Evolutionary conservation across 768 basidiomycete genomes (phyloP), one percentile per base, ranked within the genome.

Genomic region (Mycena chlorophos): DNA sequence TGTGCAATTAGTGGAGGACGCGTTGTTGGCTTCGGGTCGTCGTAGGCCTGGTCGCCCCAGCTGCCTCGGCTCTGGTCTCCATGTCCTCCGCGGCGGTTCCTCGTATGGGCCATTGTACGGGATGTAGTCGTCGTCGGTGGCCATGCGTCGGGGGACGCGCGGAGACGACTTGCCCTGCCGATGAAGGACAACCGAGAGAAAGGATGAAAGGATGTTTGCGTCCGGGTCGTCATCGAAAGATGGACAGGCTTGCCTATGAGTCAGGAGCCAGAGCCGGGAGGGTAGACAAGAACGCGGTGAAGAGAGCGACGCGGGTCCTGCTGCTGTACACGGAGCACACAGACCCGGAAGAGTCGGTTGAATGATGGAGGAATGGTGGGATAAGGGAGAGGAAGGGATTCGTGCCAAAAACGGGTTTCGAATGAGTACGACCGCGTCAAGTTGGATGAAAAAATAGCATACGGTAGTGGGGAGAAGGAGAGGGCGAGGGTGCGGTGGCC

Each of bases 81-180:
- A 64, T 59, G 38, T 60, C 42, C 63, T 57, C 23, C 69, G 60
- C 56, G 74, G 62, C 6, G 63, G 63, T 51, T 65, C 65, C 60
- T 86, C 84, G 69, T 81, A 79, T 1, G 85, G 83, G 1, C 84
- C 83, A 58, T 81, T 82, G 74, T 87, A 85, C 0, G 85, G 84
- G 46, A 82, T 82, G 68, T 84, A 85, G 80, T 82, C 83, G 53
- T 84, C 79, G 19, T 79, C 78, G 22, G 78, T 72, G 14, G 65
- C 51, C n/a, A 45, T 51, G 27, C 47, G 42, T 62, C 57, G 30
- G 39, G 12, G 5, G 14, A 30, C 27, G 28, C 46, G 54, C 1
- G 46, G 34, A n/a, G 51, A 13, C 29, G 60, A 55, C 42, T 58
- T 54, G 23, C 56, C 56, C 47, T 62, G 26, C 53, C 60, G 17